A percentile compares a stretch with the other conserved stretches of the same genome.
These are phyloP conservation scores for Elsinoe batatas DNA, from an alignment of 2,329 filamentous ascomycete species.

Conservation along the genomic window DNA sequence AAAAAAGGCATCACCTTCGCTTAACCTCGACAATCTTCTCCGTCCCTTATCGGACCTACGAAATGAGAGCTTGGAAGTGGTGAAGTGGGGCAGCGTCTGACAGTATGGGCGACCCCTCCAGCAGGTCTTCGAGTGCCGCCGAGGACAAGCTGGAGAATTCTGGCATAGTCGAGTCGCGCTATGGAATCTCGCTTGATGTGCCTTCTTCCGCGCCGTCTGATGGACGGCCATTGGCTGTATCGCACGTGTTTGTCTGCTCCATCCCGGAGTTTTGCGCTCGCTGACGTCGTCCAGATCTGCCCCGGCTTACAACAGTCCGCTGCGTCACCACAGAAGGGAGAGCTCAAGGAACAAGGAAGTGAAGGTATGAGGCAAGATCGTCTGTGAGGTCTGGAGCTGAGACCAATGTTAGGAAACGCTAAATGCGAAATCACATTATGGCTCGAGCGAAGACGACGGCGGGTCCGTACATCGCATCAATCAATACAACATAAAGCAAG, in stretches of 20 bases:
- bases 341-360: conserved; percentile 52
- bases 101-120: conserved; percentile 21
- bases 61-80: conserved; percentile 5
- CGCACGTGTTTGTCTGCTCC: conserved; percentile 38
- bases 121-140: not conserved
- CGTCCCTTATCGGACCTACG: not conserved
- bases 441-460: conserved; percentile 65
- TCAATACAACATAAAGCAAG: conserved; percentile 86
- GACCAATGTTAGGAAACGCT: conserved; percentile 62
- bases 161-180: conserved; percentile 35
- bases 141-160: conserved; percentile 11
- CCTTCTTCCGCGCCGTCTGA: conserved; percentile 29
- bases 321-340: conserved; percentile 54
- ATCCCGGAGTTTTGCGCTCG: conserved; percentile 2
- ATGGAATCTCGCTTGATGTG: conserved; percentile 40
- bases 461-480: conserved; percentile 84
- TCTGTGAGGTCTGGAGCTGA: conserved; percentile 8
- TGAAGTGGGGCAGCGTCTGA: conserved; percentile 10
- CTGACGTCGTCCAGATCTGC: conserved; percentile 38
- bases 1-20: not conserved
- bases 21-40: not conserved
- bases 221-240: conserved; percentile 35
- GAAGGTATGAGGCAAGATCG: conserved; percentile 38
- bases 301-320: conserved; percentile 51
- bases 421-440: conserved; percentile 79